Base-by-base conservation (phyloP, 2,329 filamentous ascomycete species). In the Acrocalymma vagum region DNA sequence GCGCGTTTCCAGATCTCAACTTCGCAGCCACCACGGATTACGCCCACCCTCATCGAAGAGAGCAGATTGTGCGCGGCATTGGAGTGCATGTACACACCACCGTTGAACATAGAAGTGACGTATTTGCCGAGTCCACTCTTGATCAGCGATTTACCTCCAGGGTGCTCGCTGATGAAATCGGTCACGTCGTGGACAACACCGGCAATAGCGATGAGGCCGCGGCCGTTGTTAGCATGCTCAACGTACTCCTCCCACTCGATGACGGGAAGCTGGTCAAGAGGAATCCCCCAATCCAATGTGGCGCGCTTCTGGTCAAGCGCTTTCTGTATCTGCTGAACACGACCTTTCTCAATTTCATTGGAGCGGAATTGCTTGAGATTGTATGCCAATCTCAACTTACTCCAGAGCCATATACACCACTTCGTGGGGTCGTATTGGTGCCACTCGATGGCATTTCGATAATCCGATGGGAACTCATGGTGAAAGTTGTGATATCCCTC, bases 401-500 rank as follows among this genome's bases (percentile, higher is more conserved):
- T 70, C 68, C 65, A 71, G 23, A 68, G 48, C 69, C 68, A 72
- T 57, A 72, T 72, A 60, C 55, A 70, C 70, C 70, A 73, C 67
- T 73, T 73, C 57, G 70, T 73, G 30, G 70, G 70, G 51, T 73
- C 70, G 42, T 73, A 73, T 61, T 70, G 66, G 55, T 69, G 63
- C 66, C 66, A 70, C 45, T 69, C 52, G 40, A 73, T 72, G 35
- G 70, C 70, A 40, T 73, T 73, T 46, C 70, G 69, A 67, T 72
- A 73, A 55, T 73, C 70, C 30, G 68, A 71, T 32, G 70, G 70
- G 49, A 73, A 73, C 54, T 73, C 70, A 60, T 73, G 70, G 59
- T 73, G 70, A 62, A 73, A 73, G 63, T 73, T 73, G 64, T 73
- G 70, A 62, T 73, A 73, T 9, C 70, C 70, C 50, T 73, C 70